These are phyloP conservation scores for Gomphus bonarii DNA, from an alignment of 1,284 basidiomycete species.

Conservation along the genomic window DNA sequence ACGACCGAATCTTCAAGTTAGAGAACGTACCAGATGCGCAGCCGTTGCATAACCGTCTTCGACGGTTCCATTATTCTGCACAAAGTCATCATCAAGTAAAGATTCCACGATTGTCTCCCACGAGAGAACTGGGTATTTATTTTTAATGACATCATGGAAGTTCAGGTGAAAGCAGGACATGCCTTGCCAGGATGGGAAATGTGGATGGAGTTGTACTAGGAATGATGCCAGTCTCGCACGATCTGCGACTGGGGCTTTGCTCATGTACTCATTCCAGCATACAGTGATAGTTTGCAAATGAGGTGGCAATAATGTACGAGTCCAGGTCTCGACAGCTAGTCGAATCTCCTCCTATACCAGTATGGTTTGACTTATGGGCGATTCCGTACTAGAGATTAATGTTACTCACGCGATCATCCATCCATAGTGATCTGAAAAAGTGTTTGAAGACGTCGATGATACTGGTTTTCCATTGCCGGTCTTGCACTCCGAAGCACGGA, in stretches of 20 bases:
- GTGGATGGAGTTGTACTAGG: constrained; percentile 49
- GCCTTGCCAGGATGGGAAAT: constrained; percentile 60
- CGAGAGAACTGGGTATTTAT: constrained; percentile 38
- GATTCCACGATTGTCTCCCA: constrained; percentile 52
- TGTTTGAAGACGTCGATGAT: constrained; percentile 45
- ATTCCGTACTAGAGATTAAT: background rate
- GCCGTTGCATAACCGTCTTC: constrained; percentile 30
- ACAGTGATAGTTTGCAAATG: constrained; percentile 52
- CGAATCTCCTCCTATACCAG: constrained; percentile 52
- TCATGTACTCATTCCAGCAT: constrained; percentile 55
- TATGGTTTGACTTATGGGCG: background rate
- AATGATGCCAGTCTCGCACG: constrained; percentile 48
- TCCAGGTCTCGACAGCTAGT: constrained; percentile 42
- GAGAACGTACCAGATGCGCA: constrained; percentile 31
- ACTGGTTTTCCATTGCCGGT: constrained; percentile 53
- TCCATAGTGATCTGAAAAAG: constrained; percentile 56
- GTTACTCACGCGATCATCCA: constrained; percentile 42
- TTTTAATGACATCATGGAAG: background rate
- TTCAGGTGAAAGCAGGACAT: constrained; percentile 6
- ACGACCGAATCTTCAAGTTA: background rate
- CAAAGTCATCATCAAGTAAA: constrained; percentile 44
- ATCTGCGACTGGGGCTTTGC: constrained; percentile 44
- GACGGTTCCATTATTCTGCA: constrained; percentile 26
- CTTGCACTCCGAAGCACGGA: constrained; percentile 48
- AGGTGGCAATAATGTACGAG: constrained; percentile 46